Percentiles rank a stretch among this genome's conserved stretches.
Evolutionary conservation across 2,329 filamentous ascomycete species (phyloP).

Genomic region (Talaromyces sp.): DNA sequence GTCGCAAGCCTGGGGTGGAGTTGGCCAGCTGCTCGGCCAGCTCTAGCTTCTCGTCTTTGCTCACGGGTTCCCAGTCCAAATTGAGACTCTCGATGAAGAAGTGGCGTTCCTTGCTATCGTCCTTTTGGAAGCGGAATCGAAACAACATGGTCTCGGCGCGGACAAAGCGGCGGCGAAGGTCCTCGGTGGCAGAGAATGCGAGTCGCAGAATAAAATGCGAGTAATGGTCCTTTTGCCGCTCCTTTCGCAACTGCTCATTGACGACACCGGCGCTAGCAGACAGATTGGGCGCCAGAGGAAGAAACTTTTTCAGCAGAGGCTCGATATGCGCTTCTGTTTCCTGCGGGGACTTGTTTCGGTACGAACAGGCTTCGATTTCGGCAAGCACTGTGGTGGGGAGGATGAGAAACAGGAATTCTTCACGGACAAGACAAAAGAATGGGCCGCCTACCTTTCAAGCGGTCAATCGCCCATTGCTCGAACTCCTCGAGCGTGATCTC

Average conservation of each 20-base stretch:
- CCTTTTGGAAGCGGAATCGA: slow-evolving; percentile 70
- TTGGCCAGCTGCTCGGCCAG: slow-evolving; percentile 58
- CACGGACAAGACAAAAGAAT: not conserved
- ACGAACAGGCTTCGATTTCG: slow-evolving; percentile 79
- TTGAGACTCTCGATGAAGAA: slow-evolving; percentile 71
- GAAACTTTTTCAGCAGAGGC: slow-evolving; percentile 77
- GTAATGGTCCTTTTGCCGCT: slow-evolving; percentile 94
- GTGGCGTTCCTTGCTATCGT: slow-evolving; percentile 65
- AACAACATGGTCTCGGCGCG: slow-evolving; percentile 88
- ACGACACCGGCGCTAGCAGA: slow-evolving; percentile 50
- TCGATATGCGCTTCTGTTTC: slow-evolving; percentile 83
- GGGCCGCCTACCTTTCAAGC: slow-evolving; percentile 60
- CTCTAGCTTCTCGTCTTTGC: slow-evolving; percentile 70
- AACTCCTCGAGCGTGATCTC: slow-evolving; percentile 97
- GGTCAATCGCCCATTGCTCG: slow-evolving; percentile 96
- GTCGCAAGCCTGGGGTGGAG: slow-evolving; percentile 44
- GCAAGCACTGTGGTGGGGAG: slow-evolving; percentile 28
- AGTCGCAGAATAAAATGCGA: slow-evolving; percentile 94
- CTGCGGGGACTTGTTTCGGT: slow-evolving; percentile 78
- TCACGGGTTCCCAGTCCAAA: slow-evolving; percentile 78
- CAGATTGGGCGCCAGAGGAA: slow-evolving; percentile 72
- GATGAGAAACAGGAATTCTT: slow-evolving; percentile 2
- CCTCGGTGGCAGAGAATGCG: slow-evolving; percentile 86
- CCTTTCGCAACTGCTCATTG: slow-evolving; percentile 52
- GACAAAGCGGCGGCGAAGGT: slow-evolving; percentile 77